Conservation (phyloP, 768 basidiomycete genomes). For the Infundibulicybe gibba region DNA sequence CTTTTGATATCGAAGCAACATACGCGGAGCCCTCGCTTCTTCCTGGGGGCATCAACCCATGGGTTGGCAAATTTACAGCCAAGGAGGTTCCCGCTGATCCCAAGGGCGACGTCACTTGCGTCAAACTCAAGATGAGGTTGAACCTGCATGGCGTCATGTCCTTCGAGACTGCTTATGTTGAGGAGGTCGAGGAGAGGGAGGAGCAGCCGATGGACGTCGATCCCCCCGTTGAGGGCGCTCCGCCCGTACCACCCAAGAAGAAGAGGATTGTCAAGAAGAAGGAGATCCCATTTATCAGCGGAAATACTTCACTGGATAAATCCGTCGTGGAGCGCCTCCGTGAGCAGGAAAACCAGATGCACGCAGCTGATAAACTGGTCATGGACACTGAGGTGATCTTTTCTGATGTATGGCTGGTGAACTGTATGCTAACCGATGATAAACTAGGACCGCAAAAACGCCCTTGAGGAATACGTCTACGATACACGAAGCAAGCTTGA, state of each 20-base stretch:
- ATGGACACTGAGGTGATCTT: slow-evolving; percentile 87
- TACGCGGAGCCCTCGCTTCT: slow-evolving; percentile 74
- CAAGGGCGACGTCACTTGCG: slow-evolving; percentile 70
- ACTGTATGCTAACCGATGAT: background rate
- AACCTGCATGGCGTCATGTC: slow-evolving; percentile 85
- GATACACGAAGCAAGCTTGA: slow-evolving; percentile 93
- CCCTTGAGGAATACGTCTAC: slow-evolving; percentile 98
- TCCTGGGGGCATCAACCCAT: slow-evolving; percentile 81
- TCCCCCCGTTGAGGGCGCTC: slow-evolving; percentile 29
- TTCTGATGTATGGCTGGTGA: background rate
- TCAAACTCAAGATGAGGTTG: slow-evolving; percentile 89
- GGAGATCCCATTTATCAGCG: slow-evolving; percentile 70
- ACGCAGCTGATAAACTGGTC: slow-evolving; percentile 90
- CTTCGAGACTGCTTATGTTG: slow-evolving; percentile 83
- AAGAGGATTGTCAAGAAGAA: slow-evolving; percentile 84
- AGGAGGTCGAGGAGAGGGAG: slow-evolving; percentile 80
- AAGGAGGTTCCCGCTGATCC: slow-evolving; percentile 73
- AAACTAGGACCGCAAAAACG: slow-evolving; percentile 90
- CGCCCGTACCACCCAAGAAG: slow-evolving; percentile 66
- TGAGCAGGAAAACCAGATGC: slow-evolving; percentile 88
- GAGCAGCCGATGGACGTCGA: slow-evolving; percentile 73
- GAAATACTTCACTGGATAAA: slow-evolving; percentile 63
- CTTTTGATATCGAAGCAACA: slow-evolving; percentile 84
- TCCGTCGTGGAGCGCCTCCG: slow-evolving; percentile 57
- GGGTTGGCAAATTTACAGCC: slow-evolving; percentile 77